Evolutionary conservation across 2,329 filamentous ascomycete species (phyloP).

Genomic region (Pseudopyrenochaeta lycopersici): DNA sequence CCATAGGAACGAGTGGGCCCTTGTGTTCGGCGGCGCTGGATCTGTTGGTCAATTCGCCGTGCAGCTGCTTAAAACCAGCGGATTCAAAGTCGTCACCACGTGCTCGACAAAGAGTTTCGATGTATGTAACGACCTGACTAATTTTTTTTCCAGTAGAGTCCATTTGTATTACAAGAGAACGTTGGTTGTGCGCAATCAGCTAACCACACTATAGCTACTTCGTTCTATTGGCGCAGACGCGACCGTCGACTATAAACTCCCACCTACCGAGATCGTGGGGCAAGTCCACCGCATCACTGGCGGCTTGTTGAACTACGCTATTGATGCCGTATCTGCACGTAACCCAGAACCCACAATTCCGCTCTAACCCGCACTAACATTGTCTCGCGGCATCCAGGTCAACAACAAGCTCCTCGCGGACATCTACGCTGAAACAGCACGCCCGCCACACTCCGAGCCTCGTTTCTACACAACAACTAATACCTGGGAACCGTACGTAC

Average conservation of each 20-base stretch:
- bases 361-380: no score
- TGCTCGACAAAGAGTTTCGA: conserved; percentile 38
- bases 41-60: conserved; percentile 44
- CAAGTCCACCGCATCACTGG: conserved; percentile 33
- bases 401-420: conserved; percentile 34
- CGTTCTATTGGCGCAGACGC: conserved; percentile 36
- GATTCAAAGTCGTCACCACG: conserved; percentile 45
- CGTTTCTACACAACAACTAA: conserved; percentile 24
- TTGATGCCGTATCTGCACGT: conserved; percentile 39
- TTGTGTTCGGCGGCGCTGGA: conserved; percentile 46
- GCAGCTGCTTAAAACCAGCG: conserved; percentile 37
- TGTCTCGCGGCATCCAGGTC: no score
- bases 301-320: conserved; percentile 34
- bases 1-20: conserved; percentile 38
- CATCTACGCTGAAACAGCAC: conserved; percentile 29
- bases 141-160: no score
- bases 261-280: conserved; percentile 35
- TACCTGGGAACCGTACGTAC: conserved; percentile 15
- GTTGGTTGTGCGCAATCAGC: not conserved
- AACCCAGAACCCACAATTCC: no score
- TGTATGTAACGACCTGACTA: no score
- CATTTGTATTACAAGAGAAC: no score
- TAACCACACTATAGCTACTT: conserved; percentile 23
- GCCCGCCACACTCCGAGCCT: conserved; percentile 23
- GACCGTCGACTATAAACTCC: conserved; percentile 43